Evolutionary conservation across 139 green algal species (phyloP), one percentile per base, ranked within the genome.

Genomic region (Volvox reticuliferus): DNA sequence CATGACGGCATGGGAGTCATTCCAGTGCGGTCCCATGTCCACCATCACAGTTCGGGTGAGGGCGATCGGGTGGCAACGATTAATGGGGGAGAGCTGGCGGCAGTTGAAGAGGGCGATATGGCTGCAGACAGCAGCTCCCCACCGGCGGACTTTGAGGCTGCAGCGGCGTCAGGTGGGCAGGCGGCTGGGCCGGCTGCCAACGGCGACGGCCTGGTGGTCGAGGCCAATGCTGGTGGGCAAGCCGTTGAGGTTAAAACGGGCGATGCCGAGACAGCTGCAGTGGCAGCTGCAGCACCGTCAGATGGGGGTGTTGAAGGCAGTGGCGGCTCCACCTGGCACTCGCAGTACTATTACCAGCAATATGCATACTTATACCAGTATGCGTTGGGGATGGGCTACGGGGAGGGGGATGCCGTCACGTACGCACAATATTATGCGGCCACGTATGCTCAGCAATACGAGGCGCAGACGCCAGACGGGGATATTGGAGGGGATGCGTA

Each of bases 281-380:
- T 1, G 44, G 44, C 44, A 55, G 9, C 44, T 55, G 9, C 44
- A 14, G 44, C 5, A 5, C 44, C 44, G 44, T 55, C 44, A 55
- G 44, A 55, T 55, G 44, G 44, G 44, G 44, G 5, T 55, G 44
- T 55, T 5, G 44, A 55, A 55, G 50, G 71, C 71, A 73, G 21
- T 73, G 71, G 21, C 71, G 16, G 71, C 71, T 30, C 71, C 71
- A 30, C 71, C 22, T 33, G 67, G 62, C 62, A 83, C 86, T 90
- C 86, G 71, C 86, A 90, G 76, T 90, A 89, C 73, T 86, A 92
- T 61, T 89, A 86, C 55, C 89, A 93, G 65, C 94, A 98, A 79
- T 96, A 99, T 78, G 93, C 94, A 9, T 95, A 97, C 35, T 90
- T 98, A 84, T 93, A 97, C 73, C 83, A 93, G 61, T 82, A 93